phyloP scores from a whole-genome alignment of 306 rosid species.

The Trifolium dubium region DNA sequence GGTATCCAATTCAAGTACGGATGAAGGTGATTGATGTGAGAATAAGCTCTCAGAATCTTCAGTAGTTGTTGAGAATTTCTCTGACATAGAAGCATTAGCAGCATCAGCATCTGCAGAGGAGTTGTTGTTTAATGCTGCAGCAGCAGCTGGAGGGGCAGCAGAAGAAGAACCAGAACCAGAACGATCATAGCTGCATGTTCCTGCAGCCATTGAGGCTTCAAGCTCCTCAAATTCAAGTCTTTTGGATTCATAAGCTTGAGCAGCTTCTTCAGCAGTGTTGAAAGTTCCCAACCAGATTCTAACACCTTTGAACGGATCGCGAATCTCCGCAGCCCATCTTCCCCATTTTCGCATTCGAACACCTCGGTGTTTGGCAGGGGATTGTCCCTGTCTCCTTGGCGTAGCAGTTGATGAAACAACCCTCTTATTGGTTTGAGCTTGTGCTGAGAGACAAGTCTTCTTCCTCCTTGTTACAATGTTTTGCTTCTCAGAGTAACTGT shows the following conservation, averaged over 20 bases:
- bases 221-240: slow-evolving; percentile 49
- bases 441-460: background rate
- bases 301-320: slow-evolving; percentile 61
- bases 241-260: slow-evolving; percentile 64
- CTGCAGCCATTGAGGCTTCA: slow-evolving; percentile 10
- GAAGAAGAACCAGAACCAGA: background rate
- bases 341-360: slow-evolving; percentile 90
- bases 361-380: slow-evolving; percentile 62
- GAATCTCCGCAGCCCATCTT: slow-evolving; percentile 94
- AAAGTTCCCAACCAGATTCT: slow-evolving; percentile 87
- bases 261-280: slow-evolving; percentile 78
- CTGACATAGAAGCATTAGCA: background rate
- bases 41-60: slow-evolving; percentile 50
- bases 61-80: slow-evolving; percentile 27
- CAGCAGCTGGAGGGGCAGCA: background rate
- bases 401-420: slow-evolving; percentile 13
- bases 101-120: slow-evolving; percentile 8
- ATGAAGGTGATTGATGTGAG: slow-evolving; percentile 62
- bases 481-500: slow-evolving; percentile 45
- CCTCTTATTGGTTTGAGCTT: slow-evolving; percentile 37
- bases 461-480: slow-evolving; percentile 5
- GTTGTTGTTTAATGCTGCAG: background rate
- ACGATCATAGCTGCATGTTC: background rate
- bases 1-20: slow-evolving; percentile 66
- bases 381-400: slow-evolving; percentile 13